phyloP scores from a whole-genome alignment of 805 yeast genomes.

The Candida pini region DNA sequence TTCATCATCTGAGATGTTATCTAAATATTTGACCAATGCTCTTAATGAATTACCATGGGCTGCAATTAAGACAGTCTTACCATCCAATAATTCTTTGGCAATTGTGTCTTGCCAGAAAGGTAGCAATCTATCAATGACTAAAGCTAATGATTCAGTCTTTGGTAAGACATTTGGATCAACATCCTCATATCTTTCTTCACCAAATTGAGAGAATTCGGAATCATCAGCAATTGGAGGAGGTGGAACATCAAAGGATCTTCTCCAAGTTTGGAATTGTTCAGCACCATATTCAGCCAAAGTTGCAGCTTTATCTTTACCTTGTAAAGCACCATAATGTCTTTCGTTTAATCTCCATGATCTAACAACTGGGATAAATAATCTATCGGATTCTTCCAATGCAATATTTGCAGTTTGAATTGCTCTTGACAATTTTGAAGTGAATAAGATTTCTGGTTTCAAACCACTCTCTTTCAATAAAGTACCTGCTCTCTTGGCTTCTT shows the following conservation, averaged over 20 bases:
- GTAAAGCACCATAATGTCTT: conserved; percentile 98
- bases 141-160: conserved; percentile 87
- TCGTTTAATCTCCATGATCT: conserved; percentile 98
- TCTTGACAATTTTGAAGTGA: conserved; percentile 88
- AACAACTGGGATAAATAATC: conserved; percentile 83
- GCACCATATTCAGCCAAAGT: conserved; percentile 82
- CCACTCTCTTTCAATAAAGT: conserved; percentile 83
- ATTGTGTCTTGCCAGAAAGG: conserved; percentile 97
- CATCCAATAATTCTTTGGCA: conserved; percentile 74
- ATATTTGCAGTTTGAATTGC: conserved; percentile 97
- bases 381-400: conserved; percentile 84
- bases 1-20: conserved; percentile 84
- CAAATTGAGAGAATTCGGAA: conserved; percentile 77
- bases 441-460: conserved; percentile 77
- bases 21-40: conserved; percentile 93
- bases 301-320: conserved; percentile 97
- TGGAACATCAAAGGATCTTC: conserved; percentile 96
- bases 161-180: conserved; percentile 86
- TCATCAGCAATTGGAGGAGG: conserved; percentile 82
- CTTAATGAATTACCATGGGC: conserved; percentile 99
- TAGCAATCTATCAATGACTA: conserved; percentile 92
- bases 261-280: conserved; percentile 93
- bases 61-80: conserved; percentile 87
- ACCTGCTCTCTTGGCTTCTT: conserved; percentile 94
- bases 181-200: conserved; percentile 79